phyloP scores from a whole-genome alignment of 352 stramenopile species.

The Phytophthora gonapodyides region DNA sequence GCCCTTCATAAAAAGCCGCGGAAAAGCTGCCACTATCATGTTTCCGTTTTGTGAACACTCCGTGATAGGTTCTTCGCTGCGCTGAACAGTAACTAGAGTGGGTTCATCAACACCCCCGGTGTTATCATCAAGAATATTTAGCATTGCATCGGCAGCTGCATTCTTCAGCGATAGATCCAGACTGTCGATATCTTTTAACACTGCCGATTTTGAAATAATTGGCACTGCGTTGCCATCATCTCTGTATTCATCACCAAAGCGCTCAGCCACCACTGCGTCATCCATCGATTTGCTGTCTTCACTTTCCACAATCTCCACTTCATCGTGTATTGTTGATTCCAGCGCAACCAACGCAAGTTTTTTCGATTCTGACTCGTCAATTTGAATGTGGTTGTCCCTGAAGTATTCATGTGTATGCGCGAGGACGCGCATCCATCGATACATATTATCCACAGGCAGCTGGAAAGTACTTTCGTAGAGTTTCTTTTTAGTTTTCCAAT shows the following conservation, averaged over 20 bases:
- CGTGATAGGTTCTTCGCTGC: neutral
- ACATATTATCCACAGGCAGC: slow-evolving; percentile 10
- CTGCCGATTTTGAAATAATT: too few species aligned
- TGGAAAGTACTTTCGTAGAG: neutral
- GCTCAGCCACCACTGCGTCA: too few species aligned
- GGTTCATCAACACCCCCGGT: too few species aligned
- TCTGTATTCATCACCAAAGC: too few species aligned
- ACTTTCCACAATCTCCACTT: too few species aligned
- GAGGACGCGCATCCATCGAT: slow-evolving; percentile 12
- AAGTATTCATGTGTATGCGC: slow-evolving; percentile 6
- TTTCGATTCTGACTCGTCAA: slow-evolving; percentile 1
- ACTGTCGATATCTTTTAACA: neutral
- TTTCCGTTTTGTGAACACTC: neutral
- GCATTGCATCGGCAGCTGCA: slow-evolving; percentile 7
- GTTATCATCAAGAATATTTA: neutral
- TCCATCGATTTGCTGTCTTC: too few species aligned
- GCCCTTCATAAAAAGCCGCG: too few species aligned
- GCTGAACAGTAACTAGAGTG: neutral
- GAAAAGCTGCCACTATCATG: too few species aligned
- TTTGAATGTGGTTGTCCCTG: neutral
- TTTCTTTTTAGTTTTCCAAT: slow-evolving; percentile 4
- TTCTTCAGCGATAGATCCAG: slow-evolving; percentile 4
- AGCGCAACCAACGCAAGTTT: too few species aligned
- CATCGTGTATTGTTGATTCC: too few species aligned
- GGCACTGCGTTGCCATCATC: too few species aligned